A percentile compares a stretch with the other conserved stretches of the same genome.
These are phyloP conservation scores for Acer negundo DNA, from an alignment of 345 rosid species.

Conservation along the genomic window DNA sequence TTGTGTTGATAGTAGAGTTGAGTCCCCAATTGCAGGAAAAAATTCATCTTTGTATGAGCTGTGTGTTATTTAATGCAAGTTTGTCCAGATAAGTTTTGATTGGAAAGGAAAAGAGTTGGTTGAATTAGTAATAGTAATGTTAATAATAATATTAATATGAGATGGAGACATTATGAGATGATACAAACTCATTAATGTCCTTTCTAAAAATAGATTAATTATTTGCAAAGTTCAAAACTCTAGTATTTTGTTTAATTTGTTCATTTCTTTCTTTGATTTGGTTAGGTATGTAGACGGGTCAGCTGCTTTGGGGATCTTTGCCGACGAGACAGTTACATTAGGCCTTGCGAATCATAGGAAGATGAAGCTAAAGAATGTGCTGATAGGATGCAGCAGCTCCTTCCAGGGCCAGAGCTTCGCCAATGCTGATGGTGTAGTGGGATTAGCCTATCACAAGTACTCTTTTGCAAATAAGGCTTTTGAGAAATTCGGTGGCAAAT, in stretches of 20 bases:
- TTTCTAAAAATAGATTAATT: not conserved
- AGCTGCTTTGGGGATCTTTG: conserved; percentile 48
- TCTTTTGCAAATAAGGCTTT: conserved; percentile 48
- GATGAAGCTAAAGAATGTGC: conserved; percentile 28
- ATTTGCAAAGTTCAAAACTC: not conserved
- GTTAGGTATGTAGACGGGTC: conserved; percentile 50
- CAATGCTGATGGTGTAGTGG: conserved; percentile 57
- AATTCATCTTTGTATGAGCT: not conserved
- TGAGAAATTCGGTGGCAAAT: conserved; percentile 36
- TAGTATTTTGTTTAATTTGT: not conserved
- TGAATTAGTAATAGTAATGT: too few relatives aligned
- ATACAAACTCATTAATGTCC: not conserved
- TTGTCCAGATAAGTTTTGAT: not conserved
- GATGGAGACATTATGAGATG: not conserved
- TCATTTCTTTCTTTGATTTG: not conserved
- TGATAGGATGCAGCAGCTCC: conserved; percentile 55
- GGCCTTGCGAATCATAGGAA: conserved; percentile 33
- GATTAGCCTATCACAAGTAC: conserved; percentile 44
- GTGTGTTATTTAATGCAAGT: conserved; percentile 4
- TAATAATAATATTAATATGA: too few relatives aligned
- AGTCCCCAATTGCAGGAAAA: not conserved
- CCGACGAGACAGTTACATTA: conserved; percentile 49
- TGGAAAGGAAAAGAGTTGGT: not conserved
- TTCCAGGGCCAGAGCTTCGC: conserved; percentile 33
- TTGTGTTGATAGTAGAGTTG: not conserved